Evolutionary conservation across 371 early-diverging fungal genomes (phyloP).

Genomic region (Mucor piriformis): DNA sequence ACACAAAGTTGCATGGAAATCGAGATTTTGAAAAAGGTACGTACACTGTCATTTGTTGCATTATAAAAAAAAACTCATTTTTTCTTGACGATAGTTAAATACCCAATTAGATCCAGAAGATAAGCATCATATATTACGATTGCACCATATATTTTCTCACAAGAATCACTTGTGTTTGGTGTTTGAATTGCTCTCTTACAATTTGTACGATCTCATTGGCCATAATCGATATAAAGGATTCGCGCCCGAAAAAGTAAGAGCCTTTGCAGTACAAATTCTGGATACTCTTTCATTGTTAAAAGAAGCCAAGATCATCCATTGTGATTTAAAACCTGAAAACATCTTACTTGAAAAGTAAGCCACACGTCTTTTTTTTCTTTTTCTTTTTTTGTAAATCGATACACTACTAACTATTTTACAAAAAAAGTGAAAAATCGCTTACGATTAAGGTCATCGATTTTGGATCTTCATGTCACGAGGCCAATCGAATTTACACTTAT

Average conservation of each 20-base stretch:
- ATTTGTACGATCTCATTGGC: constrained; percentile 94
- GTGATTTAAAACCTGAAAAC: constrained; percentile 99
- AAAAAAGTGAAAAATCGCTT: constrained; percentile 78
- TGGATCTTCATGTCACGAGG: constrained; percentile 95
- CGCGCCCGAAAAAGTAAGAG: constrained; percentile 79
- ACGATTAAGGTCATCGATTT: constrained; percentile 98
- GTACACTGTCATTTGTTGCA: too few species aligned
- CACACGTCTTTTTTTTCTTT: neutral
- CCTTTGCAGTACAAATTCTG: constrained; percentile 85
- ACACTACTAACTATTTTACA: too few species aligned
- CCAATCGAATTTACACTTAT: constrained; percentile 91
- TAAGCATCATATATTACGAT: constrained; percentile 82
- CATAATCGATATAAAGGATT: constrained; percentile 93
- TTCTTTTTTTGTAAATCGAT: neutral
- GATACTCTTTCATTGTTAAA: constrained; percentile 85
- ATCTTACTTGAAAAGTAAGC: constrained; percentile 83
- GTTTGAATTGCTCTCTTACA: constrained; percentile 92
- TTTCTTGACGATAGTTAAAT: constrained; percentile 64
- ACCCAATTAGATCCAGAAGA: constrained; percentile 76
- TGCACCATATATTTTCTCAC: constrained; percentile 91
- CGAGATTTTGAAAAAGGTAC: constrained; percentile 81
- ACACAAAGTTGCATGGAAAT: constrained; percentile 96
- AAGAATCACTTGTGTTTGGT: constrained; percentile 94
- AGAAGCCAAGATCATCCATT: constrained; percentile 92
- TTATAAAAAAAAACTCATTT: too few species aligned